Base-by-base conservation (phyloP, 129 eudicot genomes). In the Artemisia annua region DNA sequence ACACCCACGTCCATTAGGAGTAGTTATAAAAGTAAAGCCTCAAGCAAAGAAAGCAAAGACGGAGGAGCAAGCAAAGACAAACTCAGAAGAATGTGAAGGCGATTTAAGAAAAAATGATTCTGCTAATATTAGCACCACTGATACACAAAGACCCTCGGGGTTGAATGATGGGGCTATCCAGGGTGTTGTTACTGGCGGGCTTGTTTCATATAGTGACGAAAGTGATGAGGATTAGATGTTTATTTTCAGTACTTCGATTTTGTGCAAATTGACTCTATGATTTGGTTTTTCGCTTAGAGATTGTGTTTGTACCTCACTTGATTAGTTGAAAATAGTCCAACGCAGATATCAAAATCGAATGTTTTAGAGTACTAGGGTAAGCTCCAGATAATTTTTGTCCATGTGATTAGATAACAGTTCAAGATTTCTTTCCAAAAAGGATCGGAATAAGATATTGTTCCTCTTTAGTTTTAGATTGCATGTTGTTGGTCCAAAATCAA, bases 131-230 rank as follows among this genome's bases (percentile, higher is more conserved):
- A 48, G 66, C 32, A 61, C 71, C 5, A 16, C 48, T 22, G 48
- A 30, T 11, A 22, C 49, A 18, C 66, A 28, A 10, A 50, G 44
- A 59, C 49, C 74, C 65, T 48, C 60, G 10, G 30, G 26, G 44
- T 22, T 67, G n/a, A 26, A 66, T 54, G 10, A 55, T 30, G 65
- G 30, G 44, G 19, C 71, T 18, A 26, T 62, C 54, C 14, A 49
- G 43, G 65, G 30, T 24, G 67, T n/a, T 77, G 74, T 53, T 56
- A 67, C 73, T 48, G 82, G 83, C 49, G 80, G 91, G 71, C 78
- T 92, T 63, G 96, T 92, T 75, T 92, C 91, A 11, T 92, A 89
- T 72, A 87, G 97, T 19, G 96, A 92, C 56, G 96, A 83, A 81
- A 89, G 94, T 80, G 94, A 88, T 16, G 90, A 77, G 16, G 97